phyloP scores from a whole-genome alignment of 179 eudicot genomes.

The Gypsophila paniculata region DNA sequence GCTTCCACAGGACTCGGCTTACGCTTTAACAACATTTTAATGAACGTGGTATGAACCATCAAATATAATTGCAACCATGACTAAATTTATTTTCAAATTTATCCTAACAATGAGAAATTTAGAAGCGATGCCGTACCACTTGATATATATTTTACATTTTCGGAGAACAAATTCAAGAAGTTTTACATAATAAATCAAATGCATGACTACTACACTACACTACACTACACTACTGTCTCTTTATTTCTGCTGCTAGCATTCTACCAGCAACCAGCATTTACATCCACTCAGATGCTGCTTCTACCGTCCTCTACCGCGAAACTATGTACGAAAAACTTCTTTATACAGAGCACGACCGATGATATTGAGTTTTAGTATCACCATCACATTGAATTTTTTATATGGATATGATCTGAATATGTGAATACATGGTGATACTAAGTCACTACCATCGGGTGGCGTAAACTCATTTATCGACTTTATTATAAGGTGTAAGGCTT shows the following conservation, averaged over 20 bases:
- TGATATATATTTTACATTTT: conserved; percentile 4
- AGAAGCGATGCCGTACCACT: too few relatives aligned
- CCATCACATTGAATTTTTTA: background rate
- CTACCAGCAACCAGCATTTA: conserved; percentile 7
- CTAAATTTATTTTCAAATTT: too few relatives aligned
- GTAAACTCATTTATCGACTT: too few relatives aligned
- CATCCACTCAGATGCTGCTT: too few relatives aligned
- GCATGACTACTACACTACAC: background rate
- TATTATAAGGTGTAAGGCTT: conserved; percentile 25
- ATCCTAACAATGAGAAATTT: too few relatives aligned
- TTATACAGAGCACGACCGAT: too few relatives aligned
- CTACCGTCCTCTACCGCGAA: background rate
- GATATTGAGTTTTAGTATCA: background rate
- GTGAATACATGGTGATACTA: background rate
- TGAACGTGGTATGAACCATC: too few relatives aligned
- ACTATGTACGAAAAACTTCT: conserved; percentile 10
- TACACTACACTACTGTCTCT: too few relatives aligned
- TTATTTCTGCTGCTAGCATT: conserved; percentile 16
- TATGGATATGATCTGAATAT: background rate
- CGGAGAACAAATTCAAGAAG: background rate
- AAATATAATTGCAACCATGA: too few relatives aligned
- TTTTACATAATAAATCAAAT: background rate
- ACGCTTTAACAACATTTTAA: too few relatives aligned
- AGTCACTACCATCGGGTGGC: background rate
- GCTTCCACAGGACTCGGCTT: too few relatives aligned